Percentiles rank a stretch among this genome's conserved stretches.
phyloP scores from a whole-genome alignment of 768 basidiomycete genomes.

The Mycena maculata region DNA sequence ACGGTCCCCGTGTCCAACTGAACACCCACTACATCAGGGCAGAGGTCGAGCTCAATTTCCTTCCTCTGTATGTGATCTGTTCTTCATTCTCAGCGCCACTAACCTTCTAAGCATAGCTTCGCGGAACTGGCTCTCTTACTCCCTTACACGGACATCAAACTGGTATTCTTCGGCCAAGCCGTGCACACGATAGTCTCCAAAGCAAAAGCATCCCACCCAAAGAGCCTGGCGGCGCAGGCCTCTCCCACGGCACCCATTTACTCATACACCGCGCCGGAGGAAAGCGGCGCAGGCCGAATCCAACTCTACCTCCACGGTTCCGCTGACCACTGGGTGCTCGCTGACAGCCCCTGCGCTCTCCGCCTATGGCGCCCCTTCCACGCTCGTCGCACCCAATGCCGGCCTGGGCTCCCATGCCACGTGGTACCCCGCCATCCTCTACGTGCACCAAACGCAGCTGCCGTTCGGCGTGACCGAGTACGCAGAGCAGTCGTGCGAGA shows the following conservation, averaged over 20 bases:
- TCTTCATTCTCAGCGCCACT: neutral
- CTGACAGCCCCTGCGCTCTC: slow-evolving; percentile 35
- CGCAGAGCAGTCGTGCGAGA: slow-evolving; percentile 38
- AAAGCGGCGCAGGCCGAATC: slow-evolving; percentile 50
- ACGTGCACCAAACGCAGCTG: slow-evolving; percentile 25
- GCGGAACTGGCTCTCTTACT: slow-evolving; percentile 4
- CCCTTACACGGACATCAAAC: slow-evolving; percentile 46
- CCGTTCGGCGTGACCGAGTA: slow-evolving; percentile 39
- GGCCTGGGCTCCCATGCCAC: slow-evolving; percentile 50
- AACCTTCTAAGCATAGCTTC: slow-evolving; percentile 35
- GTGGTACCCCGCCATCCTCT: slow-evolving; percentile 49
- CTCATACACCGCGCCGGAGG: slow-evolving; percentile 48
- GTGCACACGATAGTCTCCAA: slow-evolving; percentile 47
- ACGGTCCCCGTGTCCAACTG: slow-evolving; percentile 42
- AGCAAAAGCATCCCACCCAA: slow-evolving; percentile 35
- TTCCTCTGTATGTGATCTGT: slow-evolving; percentile 50
- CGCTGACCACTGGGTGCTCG: slow-evolving; percentile 28
- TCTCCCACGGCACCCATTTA: slow-evolving; percentile 33
- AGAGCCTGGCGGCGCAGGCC: slow-evolving; percentile 30
- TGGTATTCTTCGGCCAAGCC: slow-evolving; percentile 52
- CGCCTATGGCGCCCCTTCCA: slow-evolving; percentile 40
- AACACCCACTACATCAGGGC: slow-evolving; percentile 52
- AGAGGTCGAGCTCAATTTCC: slow-evolving; percentile 57
- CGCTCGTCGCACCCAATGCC: slow-evolving; percentile 53
- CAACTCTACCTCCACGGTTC: slow-evolving; percentile 44